A percentile compares a stretch with the other conserved stretches of the same genome.
Evolutionary conservation across 2,329 filamentous ascomycete genomes (phyloP).

Genomic region (Escovopsis sp.): DNA sequence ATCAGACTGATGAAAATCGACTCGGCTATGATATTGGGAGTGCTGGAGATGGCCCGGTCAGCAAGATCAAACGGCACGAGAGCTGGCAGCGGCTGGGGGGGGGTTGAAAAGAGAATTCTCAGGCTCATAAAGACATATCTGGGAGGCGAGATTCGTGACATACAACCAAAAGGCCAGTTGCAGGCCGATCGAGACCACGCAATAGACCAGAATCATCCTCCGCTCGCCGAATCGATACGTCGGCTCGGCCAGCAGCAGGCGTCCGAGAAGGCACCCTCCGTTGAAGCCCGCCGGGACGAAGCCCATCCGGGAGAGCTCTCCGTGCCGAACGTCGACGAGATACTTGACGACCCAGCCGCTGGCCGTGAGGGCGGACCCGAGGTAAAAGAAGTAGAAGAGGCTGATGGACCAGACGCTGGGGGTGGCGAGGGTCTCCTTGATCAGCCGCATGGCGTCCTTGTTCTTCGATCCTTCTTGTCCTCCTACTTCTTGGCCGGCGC

Average conservation of each 20-base stretch:
- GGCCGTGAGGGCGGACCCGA: constrained; percentile 41
- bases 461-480: constrained; percentile 5
- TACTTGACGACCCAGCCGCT: constrained; percentile 52
- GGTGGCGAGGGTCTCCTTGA: constrained; percentile 28
- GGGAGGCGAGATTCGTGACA: constrained; percentile 7
- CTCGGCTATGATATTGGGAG: constrained; percentile 30
- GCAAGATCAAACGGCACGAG: background rate
- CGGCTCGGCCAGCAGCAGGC: constrained; percentile 42
- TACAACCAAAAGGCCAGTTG: constrained; percentile 47
- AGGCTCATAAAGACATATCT: background rate
- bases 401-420: constrained; percentile 43
- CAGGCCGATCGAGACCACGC: constrained; percentile 33
- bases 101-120: no score
- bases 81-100: background rate
- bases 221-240: constrained; percentile 44
- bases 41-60: no score
- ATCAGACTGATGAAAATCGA: constrained; percentile 38
- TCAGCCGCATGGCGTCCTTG: constrained; percentile 24
- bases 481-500: no score
- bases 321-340: constrained; percentile 43
- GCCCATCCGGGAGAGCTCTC: constrained; percentile 40
- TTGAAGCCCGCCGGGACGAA: constrained; percentile 48
- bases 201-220: constrained; percentile 41
- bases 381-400: constrained; percentile 49
- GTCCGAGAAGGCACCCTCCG: constrained; percentile 41